Evolutionary conservation across 2,329 filamentous ascomycete species (phyloP).

Genomic region (Amauroascus niger): DNA sequence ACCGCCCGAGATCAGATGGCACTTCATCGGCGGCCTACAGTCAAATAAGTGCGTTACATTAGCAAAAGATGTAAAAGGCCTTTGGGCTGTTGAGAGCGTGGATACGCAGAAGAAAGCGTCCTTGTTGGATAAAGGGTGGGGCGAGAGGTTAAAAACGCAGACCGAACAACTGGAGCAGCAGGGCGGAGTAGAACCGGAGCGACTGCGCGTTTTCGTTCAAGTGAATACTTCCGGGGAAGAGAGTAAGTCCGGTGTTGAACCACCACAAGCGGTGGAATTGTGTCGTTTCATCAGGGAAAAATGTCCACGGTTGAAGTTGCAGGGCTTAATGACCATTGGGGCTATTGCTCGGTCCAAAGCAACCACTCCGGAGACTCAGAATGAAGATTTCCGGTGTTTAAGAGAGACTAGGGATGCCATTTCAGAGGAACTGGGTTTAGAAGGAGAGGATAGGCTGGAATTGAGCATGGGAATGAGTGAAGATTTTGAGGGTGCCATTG

Average conservation of each 20-base stretch:
- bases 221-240: conserved; percentile 90
- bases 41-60: conserved; percentile 86
- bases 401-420: conserved; percentile 62
- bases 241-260: conserved; percentile 71
- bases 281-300: conserved; percentile 59
- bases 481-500: conserved; percentile 84
- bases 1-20: conserved; percentile 69
- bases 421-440: conserved; percentile 49
- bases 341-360: conserved; percentile 77
- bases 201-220: conserved; percentile 72
- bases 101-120: conserved; percentile 81
- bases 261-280: conserved; percentile 52
- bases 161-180: conserved; percentile 19
- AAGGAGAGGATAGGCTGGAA: conserved; percentile 51
- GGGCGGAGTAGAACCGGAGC: conserved; percentile 22
- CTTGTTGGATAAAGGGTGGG: conserved; percentile 66
- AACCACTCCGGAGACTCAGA: conserved; percentile 65
- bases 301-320: conserved; percentile 63
- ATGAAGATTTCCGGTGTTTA: conserved; percentile 75
- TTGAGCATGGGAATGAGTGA: conserved; percentile 98
- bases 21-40: conserved; percentile 92
- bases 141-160: conserved; percentile 39
- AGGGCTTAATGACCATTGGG: conserved; percentile 94
- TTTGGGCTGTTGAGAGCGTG: conserved; percentile 86
- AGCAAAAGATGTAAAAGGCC: conserved; percentile 70